Evolutionary conservation across 306 rosid species (phyloP).

Genomic region (Canavalia gladiata): DNA sequence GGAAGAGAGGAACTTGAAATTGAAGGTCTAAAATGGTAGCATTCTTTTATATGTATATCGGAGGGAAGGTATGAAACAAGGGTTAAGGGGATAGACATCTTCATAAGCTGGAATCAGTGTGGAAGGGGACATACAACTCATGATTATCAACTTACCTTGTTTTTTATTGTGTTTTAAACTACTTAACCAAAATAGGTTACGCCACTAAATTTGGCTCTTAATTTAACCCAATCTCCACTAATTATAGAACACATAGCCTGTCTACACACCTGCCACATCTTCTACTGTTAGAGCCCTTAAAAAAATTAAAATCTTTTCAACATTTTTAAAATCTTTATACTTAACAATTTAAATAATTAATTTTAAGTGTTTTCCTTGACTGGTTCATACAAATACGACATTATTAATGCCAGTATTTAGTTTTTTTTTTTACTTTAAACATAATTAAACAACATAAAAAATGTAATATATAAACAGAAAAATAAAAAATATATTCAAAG

Average conservation of each 20-base stretch:
- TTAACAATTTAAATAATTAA: not conserved
- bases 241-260: conserved; percentile 14
- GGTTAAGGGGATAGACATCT: not conserved
- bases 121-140: conserved; percentile 12
- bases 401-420: no score
- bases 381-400: not conserved
- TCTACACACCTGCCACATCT: not conserved
- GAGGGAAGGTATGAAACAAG: not conserved
- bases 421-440: no score
- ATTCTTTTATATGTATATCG: not conserved
- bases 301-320: not conserved
- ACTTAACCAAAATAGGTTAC: not conserved
- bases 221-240: conserved; percentile 16
- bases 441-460: no score
- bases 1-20: conserved; percentile 32
- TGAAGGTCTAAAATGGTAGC: not conserved
- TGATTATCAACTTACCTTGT: not conserved
- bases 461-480: no score
- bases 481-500: no score
- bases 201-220: conserved; percentile 16
- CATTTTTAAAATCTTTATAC: not conserved
- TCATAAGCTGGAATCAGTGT: not conserved
- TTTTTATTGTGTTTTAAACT: not conserved
- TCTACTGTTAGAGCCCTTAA: not conserved
- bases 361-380: not conserved